These are phyloP conservation scores for Sphenostylis stenocarpa DNA, from an alignment of 306 rosid species.

Conservation along the genomic window DNA sequence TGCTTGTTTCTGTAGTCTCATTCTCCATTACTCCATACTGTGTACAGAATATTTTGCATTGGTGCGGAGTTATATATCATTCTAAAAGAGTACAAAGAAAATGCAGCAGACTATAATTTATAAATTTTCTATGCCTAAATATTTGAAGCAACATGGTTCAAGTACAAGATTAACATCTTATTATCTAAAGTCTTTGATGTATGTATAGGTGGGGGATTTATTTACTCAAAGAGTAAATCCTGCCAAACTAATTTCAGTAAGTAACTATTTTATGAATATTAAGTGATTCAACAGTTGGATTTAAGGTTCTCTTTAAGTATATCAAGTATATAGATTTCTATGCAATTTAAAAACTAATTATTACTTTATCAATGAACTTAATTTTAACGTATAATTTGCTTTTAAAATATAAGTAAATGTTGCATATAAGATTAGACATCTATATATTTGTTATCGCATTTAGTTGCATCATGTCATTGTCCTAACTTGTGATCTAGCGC, in stretches of 20 bases:
- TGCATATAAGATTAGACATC: background rate
- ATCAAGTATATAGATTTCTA: background rate
- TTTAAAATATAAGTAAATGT: background rate
- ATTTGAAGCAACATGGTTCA: conserved; percentile 32
- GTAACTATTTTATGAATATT: background rate
- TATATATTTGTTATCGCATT: background rate
- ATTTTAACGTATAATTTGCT: background rate
- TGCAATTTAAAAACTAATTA: background rate
- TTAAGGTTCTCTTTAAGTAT: background rate
- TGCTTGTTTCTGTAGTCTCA: conserved; percentile 98
- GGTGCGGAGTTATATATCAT: conserved; percentile 75
- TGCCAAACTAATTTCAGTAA: background rate
- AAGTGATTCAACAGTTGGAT: background rate
- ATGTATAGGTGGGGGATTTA: background rate
- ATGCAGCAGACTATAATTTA: conserved; percentile 49
- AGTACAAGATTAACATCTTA: conserved; percentile 28
- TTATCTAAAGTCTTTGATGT: background rate
- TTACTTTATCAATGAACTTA: background rate
- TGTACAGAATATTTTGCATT: conserved; percentile 81
- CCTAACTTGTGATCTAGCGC: background rate
- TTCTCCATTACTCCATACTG: conserved; percentile 97
- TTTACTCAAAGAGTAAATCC: background rate
- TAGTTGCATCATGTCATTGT: background rate
- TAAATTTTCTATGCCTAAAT: conserved; percentile 33
- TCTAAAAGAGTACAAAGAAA: conserved; percentile 45